Evolutionary conservation across 306 rosid genomes (phyloP).

Genomic region (Crotalaria pallida): DNA sequence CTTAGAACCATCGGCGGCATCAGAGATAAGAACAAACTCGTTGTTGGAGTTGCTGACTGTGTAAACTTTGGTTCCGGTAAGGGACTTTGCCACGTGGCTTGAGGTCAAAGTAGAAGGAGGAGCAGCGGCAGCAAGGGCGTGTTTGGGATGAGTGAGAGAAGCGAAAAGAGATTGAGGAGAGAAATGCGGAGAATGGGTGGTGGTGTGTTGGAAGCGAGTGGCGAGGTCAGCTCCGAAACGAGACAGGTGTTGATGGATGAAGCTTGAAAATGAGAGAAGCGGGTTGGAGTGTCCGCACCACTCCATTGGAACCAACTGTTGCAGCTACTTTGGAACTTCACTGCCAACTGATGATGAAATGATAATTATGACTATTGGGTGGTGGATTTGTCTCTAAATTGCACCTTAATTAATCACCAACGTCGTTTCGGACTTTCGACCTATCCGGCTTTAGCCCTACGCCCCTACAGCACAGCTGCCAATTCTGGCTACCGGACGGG

Average conservation of each 20-base stretch:
- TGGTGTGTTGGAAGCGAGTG: conserved; percentile 48
- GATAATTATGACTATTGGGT: neutral
- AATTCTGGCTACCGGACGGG: no score
- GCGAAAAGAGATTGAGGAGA: conserved; percentile 31
- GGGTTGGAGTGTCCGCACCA: conserved; percentile 51
- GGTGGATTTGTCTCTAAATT: neutral
- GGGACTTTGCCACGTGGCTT: conserved; percentile 66
- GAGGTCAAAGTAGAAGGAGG: conserved; percentile 57
- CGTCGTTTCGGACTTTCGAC: neutral
- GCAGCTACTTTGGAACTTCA: no score
- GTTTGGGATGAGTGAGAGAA: conserved; percentile 42
- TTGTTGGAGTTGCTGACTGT: conserved; percentile 90
- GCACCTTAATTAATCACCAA: neutral
- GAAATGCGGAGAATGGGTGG: conserved; percentile 28
- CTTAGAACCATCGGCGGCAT: conserved; percentile 60
- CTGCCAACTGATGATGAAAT: neutral
- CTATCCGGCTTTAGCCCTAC: no score
- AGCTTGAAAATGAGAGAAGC: conserved; percentile 59
- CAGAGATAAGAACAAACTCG: conserved; percentile 91
- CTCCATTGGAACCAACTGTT: conserved; percentile 22
- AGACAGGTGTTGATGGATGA: conserved; percentile 63
- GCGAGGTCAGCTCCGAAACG: conserved; percentile 57
- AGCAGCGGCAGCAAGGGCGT: conserved; percentile 81
- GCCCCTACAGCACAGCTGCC: no score
- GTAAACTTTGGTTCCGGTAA: conserved; percentile 77